Evolutionary conservation across 257 asterid species (phyloP), one percentile per base, ranked within the genome.

Genomic region (Solanum peruvianum): DNA sequence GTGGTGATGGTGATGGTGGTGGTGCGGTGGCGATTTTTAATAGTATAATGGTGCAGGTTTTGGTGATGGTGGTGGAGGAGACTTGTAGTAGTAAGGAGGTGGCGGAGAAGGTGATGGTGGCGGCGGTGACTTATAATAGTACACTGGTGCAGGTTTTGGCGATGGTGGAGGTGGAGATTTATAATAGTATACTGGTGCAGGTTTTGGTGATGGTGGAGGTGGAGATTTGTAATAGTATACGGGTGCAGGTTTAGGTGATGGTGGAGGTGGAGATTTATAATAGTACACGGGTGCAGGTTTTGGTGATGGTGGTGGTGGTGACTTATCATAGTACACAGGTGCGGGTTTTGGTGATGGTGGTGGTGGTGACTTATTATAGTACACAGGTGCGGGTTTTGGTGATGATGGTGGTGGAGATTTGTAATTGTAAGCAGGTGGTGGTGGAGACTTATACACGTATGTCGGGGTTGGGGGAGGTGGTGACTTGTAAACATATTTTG

Each of bases 381-480:
- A 71, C 1, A 31, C 2, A 0, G 80, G 80, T 71, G 88, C 35
- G 7, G 86, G 64, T 10, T 80, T 76, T 9, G 62, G 44, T 23
- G 82, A 37, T 12, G 92, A 89, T 33, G 93, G 92, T 6, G 93
- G 88, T 18, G 90, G 91, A 0, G 92, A 76, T 21, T 67, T 85
- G 72, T 90, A 88, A 1, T 47, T 29, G 37, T 90, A 89, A 12
- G 88, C 41, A 7, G 87, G 49, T 21, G 9, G 81, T 20, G 29
- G 45, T 37, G 81, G 52, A 20, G 75, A 37, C 7, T 20, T 73
- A 25, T 73, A 23, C 13, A 82, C 20, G 3, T 88, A 86, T 0
- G 87, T 13, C 0, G 90, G 86, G 9, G 90, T 0, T 1, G 91
- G 92, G 2, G 92, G 91, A 1, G 91, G 93, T 1, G 93, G 92